Conservation (phyloP, 164 flowering plant species). For the Saururus chinensis region DNA sequence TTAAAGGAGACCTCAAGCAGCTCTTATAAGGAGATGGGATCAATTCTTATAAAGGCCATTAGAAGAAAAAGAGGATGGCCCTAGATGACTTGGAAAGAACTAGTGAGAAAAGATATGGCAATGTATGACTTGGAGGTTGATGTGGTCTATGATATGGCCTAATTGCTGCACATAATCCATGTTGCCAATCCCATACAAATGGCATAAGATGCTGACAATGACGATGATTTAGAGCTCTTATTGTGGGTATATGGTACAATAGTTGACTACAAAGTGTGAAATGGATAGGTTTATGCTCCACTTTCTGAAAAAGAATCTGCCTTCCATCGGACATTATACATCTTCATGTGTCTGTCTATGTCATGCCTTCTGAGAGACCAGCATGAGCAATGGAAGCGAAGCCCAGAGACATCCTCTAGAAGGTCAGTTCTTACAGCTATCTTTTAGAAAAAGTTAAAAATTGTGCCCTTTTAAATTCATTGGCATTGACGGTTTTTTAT, state of each 20-base stretch:
- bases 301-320: constrained; percentile 45
- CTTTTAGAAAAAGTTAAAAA: not conserved
- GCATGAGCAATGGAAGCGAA: constrained; percentile 72
- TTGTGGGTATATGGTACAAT: not conserved
- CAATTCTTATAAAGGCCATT: too few species aligned
- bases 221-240: not conserved
- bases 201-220: too few species aligned
- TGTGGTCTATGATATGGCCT: too few species aligned
- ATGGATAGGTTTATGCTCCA: constrained; percentile 68
- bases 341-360: constrained; percentile 89
- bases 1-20: too few species aligned
- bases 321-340: constrained; percentile 68
- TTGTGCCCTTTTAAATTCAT: not conserved
- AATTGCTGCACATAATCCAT: too few species aligned
- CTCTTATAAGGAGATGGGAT: too few species aligned
- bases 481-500: not conserved
- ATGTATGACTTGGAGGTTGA: too few species aligned
- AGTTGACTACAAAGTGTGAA: not conserved
- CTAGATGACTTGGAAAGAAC: too few species aligned
- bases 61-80: too few species aligned
- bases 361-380: constrained; percentile 70
- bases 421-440: constrained; percentile 32
- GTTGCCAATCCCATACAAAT: too few species aligned
- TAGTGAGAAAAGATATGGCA: too few species aligned
- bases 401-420: constrained; percentile 37